Percentiles rank a stretch among this genome's conserved stretches.
Evolutionary conservation across 2,329 filamentous ascomycete species (phyloP).

Genomic region (Phialemonium atrogriseum): DNA sequence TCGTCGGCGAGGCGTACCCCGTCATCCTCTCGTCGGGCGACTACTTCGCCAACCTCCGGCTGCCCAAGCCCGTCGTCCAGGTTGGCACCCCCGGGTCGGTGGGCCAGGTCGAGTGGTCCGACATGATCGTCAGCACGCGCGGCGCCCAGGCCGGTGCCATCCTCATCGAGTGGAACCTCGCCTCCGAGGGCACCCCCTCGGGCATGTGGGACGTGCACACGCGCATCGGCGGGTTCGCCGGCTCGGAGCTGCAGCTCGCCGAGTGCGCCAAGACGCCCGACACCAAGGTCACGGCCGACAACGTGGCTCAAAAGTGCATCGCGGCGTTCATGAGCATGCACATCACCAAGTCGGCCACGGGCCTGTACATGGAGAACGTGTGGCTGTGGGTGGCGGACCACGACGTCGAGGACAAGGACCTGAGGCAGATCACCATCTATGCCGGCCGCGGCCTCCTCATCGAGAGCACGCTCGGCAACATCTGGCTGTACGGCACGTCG

Average conservation of each 20-base stretch:
- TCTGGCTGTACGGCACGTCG: constrained; percentile 53
- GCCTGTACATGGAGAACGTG: constrained; percentile 28
- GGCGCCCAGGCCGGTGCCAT: constrained; percentile 59
- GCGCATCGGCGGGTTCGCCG: constrained; percentile 61
- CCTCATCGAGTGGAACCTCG: constrained; percentile 64
- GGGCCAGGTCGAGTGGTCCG: constrained; percentile 61
- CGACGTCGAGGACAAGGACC: constrained; percentile 16
- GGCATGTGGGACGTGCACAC: constrained; percentile 69
- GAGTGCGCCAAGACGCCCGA: constrained; percentile 51
- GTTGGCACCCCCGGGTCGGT: constrained; percentile 53
- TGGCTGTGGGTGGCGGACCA: constrained; percentile 30
- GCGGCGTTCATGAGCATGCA: constrained; percentile 30
- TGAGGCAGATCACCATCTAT: constrained; percentile 22
- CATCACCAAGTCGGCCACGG: constrained; percentile 21
- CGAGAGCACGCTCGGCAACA: constrained; percentile 26
- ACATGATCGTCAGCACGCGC: constrained; percentile 60
- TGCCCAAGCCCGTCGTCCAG: constrained; percentile 54
- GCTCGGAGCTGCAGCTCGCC: constrained; percentile 57
- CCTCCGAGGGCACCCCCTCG: constrained; percentile 27
- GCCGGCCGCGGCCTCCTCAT: constrained; percentile 24
- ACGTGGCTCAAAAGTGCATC: constrained; percentile 23
- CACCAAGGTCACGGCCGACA: constrained; percentile 11
- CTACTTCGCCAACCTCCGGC: constrained; percentile 45
- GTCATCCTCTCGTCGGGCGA: constrained; percentile 46
- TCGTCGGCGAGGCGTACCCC: constrained; percentile 52